Conservation (phyloP, 805 yeast genomes). For the Teunomyces panamensis region DNA sequence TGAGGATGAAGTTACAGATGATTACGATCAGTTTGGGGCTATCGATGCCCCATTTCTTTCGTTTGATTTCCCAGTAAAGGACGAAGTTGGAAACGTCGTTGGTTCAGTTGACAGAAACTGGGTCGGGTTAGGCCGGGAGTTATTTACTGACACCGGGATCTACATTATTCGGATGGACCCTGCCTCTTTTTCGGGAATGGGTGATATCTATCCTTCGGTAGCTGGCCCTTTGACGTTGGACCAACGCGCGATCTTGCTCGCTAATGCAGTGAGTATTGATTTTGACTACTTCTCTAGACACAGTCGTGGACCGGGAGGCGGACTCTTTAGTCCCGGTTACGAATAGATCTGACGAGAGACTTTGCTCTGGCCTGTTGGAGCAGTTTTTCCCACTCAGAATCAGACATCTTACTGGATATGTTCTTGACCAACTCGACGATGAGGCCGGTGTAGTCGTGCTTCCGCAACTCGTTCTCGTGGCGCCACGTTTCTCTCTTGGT, state of each 20-base stretch:
- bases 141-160: constrained; percentile 93
- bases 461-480: constrained; percentile 52
- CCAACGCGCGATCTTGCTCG: constrained; percentile 82
- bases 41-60: constrained; percentile 86
- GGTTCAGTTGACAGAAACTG: constrained; percentile 89
- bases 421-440: constrained; percentile 45
- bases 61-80: constrained; percentile 77
- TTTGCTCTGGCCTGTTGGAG: constrained; percentile 23
- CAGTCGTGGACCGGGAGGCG: constrained; percentile 50
- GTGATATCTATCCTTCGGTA: constrained; percentile 47
- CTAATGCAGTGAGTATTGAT: constrained; percentile 87
- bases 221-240: constrained; percentile 63
- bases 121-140: constrained; percentile 91
- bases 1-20: constrained; percentile 35
- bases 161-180: constrained; percentile 85
- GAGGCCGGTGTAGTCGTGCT: constrained; percentile 52
- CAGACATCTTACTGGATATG: constrained; percentile 31
- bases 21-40: constrained; percentile 75
- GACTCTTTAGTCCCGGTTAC: constrained; percentile 39
- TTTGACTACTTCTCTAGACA: constrained; percentile 97
- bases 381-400: constrained; percentile 37
- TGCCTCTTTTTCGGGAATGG: constrained; percentile 58
- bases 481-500: constrained; percentile 51
- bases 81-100: constrained; percentile 55
- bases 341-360: constrained; percentile 16